Evolutionary conservation across 2,329 filamentous ascomycete species (phyloP).

Genomic region (Tolypocladium capitatum): DNA sequence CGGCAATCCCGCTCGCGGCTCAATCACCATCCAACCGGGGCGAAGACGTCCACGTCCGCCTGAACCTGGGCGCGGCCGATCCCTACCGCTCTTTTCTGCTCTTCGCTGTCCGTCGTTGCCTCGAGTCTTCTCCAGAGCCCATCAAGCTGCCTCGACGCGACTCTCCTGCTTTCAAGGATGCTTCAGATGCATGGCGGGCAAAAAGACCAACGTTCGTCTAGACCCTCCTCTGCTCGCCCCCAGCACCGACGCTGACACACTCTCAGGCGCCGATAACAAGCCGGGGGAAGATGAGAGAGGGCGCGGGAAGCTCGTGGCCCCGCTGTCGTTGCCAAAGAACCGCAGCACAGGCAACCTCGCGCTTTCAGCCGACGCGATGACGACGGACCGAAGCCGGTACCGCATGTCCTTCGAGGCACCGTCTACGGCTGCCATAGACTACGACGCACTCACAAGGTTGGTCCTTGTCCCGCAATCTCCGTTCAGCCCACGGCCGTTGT

Average conservation of each 20-base stretch:
- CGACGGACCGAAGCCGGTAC: slow-evolving; percentile 47
- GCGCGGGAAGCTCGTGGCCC: slow-evolving; percentile 30
- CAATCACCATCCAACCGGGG: neutral
- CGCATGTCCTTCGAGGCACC: slow-evolving; percentile 69
- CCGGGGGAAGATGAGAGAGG: slow-evolving; percentile 24
- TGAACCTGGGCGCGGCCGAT: slow-evolving; percentile 2
- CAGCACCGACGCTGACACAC: slow-evolving; percentile 9
- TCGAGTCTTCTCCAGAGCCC: neutral
- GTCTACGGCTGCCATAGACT: slow-evolving; percentile 41
- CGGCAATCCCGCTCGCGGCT: neutral
- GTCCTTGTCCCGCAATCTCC: slow-evolving; percentile 7
- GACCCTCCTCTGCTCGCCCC: neutral
- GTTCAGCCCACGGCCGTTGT: neutral
- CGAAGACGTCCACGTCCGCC: slow-evolving; percentile 3
- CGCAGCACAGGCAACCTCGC: slow-evolving; percentile 51
- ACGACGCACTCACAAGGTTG: slow-evolving; percentile 63
- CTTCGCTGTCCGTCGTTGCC: slow-evolving; percentile 9
- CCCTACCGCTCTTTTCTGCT: neutral
- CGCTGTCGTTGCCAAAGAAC: slow-evolving; percentile 47
- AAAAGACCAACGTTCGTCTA: slow-evolving; percentile 24
- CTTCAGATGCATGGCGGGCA: slow-evolving; percentile 29
- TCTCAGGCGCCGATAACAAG: slow-evolving; percentile 19
- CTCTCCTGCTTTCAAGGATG: slow-evolving; percentile 24
- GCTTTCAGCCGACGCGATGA: slow-evolving; percentile 28
- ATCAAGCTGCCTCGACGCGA: slow-evolving; percentile 3